Evolutionary conservation across 345 rosid species (phyloP), one percentile per base, ranked within the genome.

Genomic region (Sonneratia alba): DNA sequence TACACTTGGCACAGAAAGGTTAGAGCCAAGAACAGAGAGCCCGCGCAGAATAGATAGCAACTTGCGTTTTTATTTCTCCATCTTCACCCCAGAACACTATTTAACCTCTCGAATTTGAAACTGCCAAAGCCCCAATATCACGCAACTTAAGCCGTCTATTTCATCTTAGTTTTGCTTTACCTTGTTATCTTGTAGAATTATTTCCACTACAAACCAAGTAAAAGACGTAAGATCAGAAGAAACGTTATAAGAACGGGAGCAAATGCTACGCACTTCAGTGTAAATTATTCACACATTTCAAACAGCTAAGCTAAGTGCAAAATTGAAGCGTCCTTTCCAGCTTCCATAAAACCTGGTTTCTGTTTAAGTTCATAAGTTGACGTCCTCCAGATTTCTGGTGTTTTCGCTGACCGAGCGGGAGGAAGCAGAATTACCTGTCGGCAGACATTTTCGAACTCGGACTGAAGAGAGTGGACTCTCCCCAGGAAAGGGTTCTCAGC

Each of bases 401-500:
- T 21, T 56, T 12, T 66, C 69, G 36, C 69, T 15, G 27, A 40
- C 6, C 37, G 7, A 32, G 24, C 59, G n/a, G 36, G 13, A 70
- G 36, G 15, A 32, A 22, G 16, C 48, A 13, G n/a, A 42, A 27
- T 18, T 77, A 82, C 92, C 88, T 83, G 84, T 70, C 79, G 79
- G 76, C 81, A 79, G 68, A 85, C 70, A 75, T 71, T 24, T 51
- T 68, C 79, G 72, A 86, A 82, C 63, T 82, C 82, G 21, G 87
- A 77, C 43, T 87, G 83, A 40, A 87, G 70, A 42, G 82, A 81
- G 66, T 80, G 65, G 16, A 85, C 56, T 62, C 79, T 86, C 66
- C 80, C 80, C 70, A 85, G 65, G 13, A 88, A 10, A 2, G 92
- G 90, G 74, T 82, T 89, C 70, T 62, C 79, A 53, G 85, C 82